phyloP scores from a whole-genome alignment of 768 basidiomycete genomes.

The Suillus tomentosus region DNA sequence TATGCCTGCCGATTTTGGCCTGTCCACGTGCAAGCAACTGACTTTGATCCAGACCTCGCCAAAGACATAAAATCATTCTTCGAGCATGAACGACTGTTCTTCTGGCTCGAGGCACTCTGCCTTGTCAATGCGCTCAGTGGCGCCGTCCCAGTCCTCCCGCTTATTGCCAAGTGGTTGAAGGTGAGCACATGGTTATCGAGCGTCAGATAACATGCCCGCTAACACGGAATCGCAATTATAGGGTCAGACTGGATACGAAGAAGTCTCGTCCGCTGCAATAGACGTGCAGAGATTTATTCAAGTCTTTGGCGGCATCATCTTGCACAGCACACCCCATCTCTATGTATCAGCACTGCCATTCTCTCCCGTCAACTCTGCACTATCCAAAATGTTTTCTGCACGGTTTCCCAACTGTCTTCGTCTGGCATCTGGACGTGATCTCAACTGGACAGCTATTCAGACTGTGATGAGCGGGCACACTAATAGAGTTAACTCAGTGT shows the following conservation, averaged over 20 bases:
- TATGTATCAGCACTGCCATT: slow-evolving; percentile 35
- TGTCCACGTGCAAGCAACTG: neutral
- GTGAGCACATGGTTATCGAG: neutral
- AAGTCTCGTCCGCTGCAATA: neutral
- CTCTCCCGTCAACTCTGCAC: slow-evolving; percentile 27
- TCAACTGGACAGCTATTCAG: neutral
- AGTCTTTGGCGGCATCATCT: neutral
- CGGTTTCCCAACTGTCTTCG: slow-evolving; percentile 13
- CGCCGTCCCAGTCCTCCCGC: neutral
- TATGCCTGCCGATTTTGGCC: neutral
- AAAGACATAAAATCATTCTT: neutral
- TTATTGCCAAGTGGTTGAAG: neutral
- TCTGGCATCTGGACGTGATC: neutral
- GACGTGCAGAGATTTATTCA: neutral
- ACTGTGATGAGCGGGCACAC: neutral
- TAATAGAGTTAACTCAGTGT: neutral
- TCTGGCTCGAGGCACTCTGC: neutral
- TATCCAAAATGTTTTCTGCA: slow-evolving; percentile 14
- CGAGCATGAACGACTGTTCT: neutral
- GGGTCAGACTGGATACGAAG: neutral
- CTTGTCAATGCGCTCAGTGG: neutral
- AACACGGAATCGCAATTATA: neutral
- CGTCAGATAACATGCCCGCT: neutral
- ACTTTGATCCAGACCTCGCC: neutral
- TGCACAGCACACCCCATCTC: slow-evolving; percentile 1